These are phyloP conservation scores for Hypoxylon lenormandii DNA, from an alignment of 495 filamentous ascomycete species.

Conservation along the genomic window DNA sequence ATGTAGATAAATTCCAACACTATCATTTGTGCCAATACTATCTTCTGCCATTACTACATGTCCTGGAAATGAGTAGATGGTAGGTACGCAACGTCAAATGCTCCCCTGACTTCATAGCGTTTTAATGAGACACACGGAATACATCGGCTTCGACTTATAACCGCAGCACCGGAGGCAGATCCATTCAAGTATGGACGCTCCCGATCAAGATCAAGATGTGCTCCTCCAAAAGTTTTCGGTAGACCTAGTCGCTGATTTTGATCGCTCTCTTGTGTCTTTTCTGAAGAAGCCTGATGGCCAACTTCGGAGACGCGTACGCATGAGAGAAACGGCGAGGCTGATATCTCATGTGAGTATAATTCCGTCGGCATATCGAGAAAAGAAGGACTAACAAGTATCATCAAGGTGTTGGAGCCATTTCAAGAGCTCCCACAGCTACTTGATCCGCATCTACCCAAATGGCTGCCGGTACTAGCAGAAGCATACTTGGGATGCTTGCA, in stretches of 20 bases:
- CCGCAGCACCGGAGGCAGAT: background rate
- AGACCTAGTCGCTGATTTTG: constrained; percentile 75
- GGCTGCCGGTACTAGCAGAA: constrained; percentile 77
- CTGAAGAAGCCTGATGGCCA: constrained; percentile 58
- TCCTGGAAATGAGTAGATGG: no score
- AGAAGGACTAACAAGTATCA: constrained; percentile 28
- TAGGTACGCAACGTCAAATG: no score
- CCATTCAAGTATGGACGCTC: constrained; percentile 58
- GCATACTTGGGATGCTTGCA: constrained; percentile 78
- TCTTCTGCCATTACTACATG: no score
- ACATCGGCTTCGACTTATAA: background rate
- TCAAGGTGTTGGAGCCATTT: constrained; percentile 82
- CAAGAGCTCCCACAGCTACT: constrained; percentile 96
- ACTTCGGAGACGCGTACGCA: constrained; percentile 57
- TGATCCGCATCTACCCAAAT: constrained; percentile 82
- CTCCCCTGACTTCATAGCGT: no score
- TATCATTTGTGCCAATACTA: no score
- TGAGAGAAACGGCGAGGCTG: constrained; percentile 60
- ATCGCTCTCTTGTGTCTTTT: constrained; percentile 66
- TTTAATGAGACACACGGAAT: background rate
- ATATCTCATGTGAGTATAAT: constrained; percentile 56
- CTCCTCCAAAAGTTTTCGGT: constrained; percentile 77
- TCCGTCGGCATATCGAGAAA: background rate
- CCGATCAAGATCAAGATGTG: constrained; percentile 72
- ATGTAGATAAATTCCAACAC: no score